These are phyloP conservation scores for Eleusine indica DNA, from an alignment of 176 grass and related monocot genomes.

Conservation along the genomic window DNA sequence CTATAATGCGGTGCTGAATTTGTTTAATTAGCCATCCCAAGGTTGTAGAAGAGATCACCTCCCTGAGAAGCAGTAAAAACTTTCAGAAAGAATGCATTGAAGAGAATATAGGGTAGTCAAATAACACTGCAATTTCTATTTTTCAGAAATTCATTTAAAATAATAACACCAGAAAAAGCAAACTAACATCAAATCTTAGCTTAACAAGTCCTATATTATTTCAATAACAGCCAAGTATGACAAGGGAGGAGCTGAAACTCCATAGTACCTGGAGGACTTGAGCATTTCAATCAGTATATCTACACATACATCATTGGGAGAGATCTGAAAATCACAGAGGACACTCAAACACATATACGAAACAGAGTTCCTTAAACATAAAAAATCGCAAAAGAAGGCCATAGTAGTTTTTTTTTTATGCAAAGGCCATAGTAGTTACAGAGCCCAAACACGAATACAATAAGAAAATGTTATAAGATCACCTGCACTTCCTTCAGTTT, in stretches of 20 bases:
- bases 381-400: not conserved
- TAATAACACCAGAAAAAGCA: conserved; percentile 9
- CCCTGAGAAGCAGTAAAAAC: conserved; percentile 53
- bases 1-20: conserved; percentile 62
- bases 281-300: conserved; percentile 66
- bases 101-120: not conserved
- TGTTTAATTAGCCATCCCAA: conserved; percentile 65
- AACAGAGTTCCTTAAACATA: conserved; percentile 15
- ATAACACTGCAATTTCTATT: not conserved
- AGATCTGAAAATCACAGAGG: conserved; percentile 64
- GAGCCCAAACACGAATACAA: conserved; percentile 21
- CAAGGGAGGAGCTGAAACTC: conserved; percentile 28
- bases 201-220: conserved; percentile 6
- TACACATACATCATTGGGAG: conserved; percentile 72
- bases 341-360: conserved; percentile 23
- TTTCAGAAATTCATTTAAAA: not conserved
- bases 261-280: conserved; percentile 61
- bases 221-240: conserved; percentile 24
- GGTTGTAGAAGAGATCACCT: conserved; percentile 38
- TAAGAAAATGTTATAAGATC: conserved; percentile 33
- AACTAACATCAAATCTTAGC: not conserved
- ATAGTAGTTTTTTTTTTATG: not conserved
- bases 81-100: not conserved
- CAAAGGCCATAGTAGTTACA: conserved; percentile 1
- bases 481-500: conserved; percentile 82